A percentile compares a stretch with the other conserved stretches of the same genome.
phyloP scores from a whole-genome alignment of 352 stramenopile species.

The Pythium chondricola region DNA sequence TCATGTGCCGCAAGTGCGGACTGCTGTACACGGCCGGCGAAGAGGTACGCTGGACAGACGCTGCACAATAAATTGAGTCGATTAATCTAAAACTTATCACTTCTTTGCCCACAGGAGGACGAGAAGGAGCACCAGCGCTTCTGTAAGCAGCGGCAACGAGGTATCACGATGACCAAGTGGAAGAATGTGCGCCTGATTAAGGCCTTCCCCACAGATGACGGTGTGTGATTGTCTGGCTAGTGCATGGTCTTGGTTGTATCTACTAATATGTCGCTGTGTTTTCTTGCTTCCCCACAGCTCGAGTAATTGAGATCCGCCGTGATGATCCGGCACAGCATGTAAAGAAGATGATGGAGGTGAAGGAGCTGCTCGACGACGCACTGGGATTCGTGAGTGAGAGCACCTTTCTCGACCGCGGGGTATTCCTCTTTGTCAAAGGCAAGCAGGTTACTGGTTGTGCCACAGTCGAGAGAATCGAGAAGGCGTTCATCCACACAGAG shows the following conservation, averaged over 20 bases:
- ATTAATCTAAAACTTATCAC: too few species aligned
- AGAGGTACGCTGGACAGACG: conserved; percentile 22
- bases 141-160: conserved; percentile 34
- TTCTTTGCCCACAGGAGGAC: conserved; percentile 59
- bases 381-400: conserved; percentile 52
- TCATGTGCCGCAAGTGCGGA: conserved; percentile 51
- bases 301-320: conserved; percentile 58
- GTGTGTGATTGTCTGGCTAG: conserved; percentile 5
- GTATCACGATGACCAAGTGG: conserved; percentile 54
- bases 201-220: conserved; percentile 29
- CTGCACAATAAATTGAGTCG: too few species aligned
- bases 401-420: conserved; percentile 43
- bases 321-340: conserved; percentile 48
- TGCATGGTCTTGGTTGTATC: not conserved
- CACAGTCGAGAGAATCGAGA: conserved; percentile 44
- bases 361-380: conserved; percentile 60
- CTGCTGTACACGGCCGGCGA: conserved; percentile 69
- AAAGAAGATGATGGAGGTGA: conserved; percentile 72
- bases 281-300: conserved; percentile 17
- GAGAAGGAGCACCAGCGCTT: conserved; percentile 65
- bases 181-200: conserved; percentile 56
- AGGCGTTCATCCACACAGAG: conserved; percentile 21
- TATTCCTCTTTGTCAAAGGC: conserved; percentile 57
- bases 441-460: conserved; percentile 58
- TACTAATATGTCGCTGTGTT: not conserved